These are phyloP conservation scores for Tylopilus intermedius DNA, from an alignment of 768 basidiomycete genomes.

Conservation along the genomic window DNA sequence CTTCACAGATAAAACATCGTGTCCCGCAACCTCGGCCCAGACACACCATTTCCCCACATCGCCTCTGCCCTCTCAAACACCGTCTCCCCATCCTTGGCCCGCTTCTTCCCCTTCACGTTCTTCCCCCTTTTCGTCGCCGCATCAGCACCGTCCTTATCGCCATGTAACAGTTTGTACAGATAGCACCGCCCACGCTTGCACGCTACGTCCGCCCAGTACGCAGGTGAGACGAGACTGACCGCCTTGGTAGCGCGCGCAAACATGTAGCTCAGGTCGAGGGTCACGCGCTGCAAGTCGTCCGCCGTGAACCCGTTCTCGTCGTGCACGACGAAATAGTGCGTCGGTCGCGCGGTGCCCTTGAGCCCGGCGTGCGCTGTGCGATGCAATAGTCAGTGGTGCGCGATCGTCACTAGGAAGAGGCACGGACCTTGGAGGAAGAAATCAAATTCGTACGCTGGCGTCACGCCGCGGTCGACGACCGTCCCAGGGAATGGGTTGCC, in stretches of 20 bases:
- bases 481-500: conserved; percentile 54
- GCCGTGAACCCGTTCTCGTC: conserved; percentile 49
- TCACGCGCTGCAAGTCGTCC: conserved; percentile 46
- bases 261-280: conserved; percentile 49
- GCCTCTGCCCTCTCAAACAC: conserved; percentile 46
- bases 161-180: conserved; percentile 40
- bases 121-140: conserved; percentile 22
- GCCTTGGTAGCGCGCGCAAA: conserved; percentile 55
- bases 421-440: conserved; percentile 48
- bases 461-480: conserved; percentile 52
- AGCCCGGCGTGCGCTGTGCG: conserved; percentile 37
- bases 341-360: conserved; percentile 43
- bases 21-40: conserved; percentile 44
- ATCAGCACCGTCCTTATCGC: conserved; percentile 12
- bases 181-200: conserved; percentile 54
- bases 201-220: conserved; percentile 43
- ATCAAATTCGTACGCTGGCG: conserved; percentile 49
- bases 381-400: neutral
- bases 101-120: conserved; percentile 27
- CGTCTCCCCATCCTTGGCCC: conserved; percentile 37
- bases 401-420: neutral
- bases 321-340: conserved; percentile 52
- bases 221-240: conserved; percentile 34
- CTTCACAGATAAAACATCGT: conserved; percentile 64
- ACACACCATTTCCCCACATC: conserved; percentile 57